phyloP scores from a whole-genome alignment of 805 yeast genomes.

The Zygotorulaspora danielsina region DNA sequence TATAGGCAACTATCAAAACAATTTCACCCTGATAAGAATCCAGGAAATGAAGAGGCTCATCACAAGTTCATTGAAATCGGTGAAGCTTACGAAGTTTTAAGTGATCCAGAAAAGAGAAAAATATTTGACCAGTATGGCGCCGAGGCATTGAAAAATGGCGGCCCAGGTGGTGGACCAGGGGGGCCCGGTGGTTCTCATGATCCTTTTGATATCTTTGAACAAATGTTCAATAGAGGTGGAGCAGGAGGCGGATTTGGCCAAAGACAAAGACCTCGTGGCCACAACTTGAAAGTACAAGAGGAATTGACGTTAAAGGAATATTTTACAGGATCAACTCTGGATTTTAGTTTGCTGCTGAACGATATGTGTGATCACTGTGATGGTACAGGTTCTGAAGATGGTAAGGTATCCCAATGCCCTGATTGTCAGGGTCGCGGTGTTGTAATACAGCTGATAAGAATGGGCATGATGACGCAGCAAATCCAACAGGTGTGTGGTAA shows the following conservation, averaged over 20 bases:
- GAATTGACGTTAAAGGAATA: constrained; percentile 59
- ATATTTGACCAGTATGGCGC: constrained; percentile 75
- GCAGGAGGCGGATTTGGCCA: constrained; percentile 47
- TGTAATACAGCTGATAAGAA: constrained; percentile 57
- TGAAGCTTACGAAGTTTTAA: constrained; percentile 84
- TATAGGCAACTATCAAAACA: constrained; percentile 77
- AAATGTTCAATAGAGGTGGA: constrained; percentile 33
- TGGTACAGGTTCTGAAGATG: constrained; percentile 85
- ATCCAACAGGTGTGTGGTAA: constrained; percentile 73
- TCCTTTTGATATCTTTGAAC: constrained; percentile 36
- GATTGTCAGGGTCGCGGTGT: constrained; percentile 77
- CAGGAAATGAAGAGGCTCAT: constrained; percentile 75
- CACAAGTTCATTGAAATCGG: constrained; percentile 85
- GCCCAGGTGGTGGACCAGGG: constrained; percentile 42
- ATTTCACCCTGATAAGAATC: constrained; percentile 93
- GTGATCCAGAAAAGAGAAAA: constrained; percentile 62
- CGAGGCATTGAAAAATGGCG: constrained; percentile 64
- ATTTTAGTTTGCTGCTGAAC: constrained; percentile 62
- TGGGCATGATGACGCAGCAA: constrained; percentile 88
- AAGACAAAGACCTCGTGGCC: constrained; percentile 52
- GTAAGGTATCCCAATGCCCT: constrained; percentile 58
- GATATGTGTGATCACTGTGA: constrained; percentile 72
- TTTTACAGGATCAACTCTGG: constrained; percentile 62
- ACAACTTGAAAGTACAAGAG: constrained; percentile 53
- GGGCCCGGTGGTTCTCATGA: constrained; percentile 37